Evolutionary conservation across 192 early-diverging fungal species (phyloP), one percentile per base, ranked within the genome.

Genomic region (Podila horticola): DNA sequence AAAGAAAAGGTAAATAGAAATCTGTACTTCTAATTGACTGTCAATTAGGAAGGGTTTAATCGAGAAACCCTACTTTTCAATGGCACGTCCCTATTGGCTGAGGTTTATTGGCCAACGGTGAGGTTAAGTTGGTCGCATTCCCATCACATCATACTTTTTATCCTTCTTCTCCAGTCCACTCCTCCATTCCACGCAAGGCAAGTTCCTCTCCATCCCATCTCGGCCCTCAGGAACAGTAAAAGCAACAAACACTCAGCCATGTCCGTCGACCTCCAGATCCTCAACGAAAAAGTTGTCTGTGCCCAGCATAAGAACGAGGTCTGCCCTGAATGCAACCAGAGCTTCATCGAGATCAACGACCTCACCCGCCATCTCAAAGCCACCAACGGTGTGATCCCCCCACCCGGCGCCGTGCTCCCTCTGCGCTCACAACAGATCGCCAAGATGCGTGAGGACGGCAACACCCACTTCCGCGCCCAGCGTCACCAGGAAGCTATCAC

Each of bases 401-500:
- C 92, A 41, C 91, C 93, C 15, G 91, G 92, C 64, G 71, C 75
- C 24, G 66, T 89, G 64, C 83, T 88, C 83, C 82, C 87, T 64
- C 72, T 88, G 63, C 55, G 84, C 58, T 84, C 90, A 57, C 66
- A 83, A 74, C 82, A 91, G 86, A 86, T 86, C 66, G 86, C 75
- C 82, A 74, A 90, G 84, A 83, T 88, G 41, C 86, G 83, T 66
- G 89, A 90, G n/a, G 91, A 92, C 29, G 97, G 97, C 55, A 98
- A 99, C 90, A 92, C 93, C 62, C 64, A 87, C 69, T 95, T 96
- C 88, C 94, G 94, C 19, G 87, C 83, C 15, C 93, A 94, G 74
- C 91, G 96, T 38, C 95, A 92, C 74, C 85, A 86, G 29, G 92
- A 94, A 72, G 97, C 97, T 20, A 93, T 97, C 74, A 83, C 86